These are phyloP conservation scores for Aspergillus hiratsukae DNA, from an alignment of 2,329 filamentous ascomycete genomes.

Conservation along the genomic window DNA sequence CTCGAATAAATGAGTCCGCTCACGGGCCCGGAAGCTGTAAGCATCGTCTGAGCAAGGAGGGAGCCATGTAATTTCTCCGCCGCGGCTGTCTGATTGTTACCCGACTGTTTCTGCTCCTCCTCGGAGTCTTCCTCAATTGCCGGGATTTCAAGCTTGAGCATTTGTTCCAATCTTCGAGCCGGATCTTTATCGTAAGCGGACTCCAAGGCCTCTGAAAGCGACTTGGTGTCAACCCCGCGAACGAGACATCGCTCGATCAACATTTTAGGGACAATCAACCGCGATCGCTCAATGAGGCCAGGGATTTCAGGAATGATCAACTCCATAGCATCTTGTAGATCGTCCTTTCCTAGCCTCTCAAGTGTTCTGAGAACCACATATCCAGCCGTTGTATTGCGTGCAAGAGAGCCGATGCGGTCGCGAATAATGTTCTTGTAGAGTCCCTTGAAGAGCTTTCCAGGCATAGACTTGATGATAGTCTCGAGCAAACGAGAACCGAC, in stretches of 20 bases:
- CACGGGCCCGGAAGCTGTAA: conserved; percentile 66
- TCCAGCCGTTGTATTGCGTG: conserved; percentile 83
- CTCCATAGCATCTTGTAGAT: conserved; percentile 68
- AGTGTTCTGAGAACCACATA: conserved; percentile 82
- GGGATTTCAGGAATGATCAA: conserved; percentile 69
- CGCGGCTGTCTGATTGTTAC: conserved; percentile 30
- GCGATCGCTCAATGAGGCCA: conserved; percentile 66
- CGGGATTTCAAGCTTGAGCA: conserved; percentile 54
- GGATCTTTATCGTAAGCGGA: conserved; percentile 53
- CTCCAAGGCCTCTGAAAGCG: conserved; percentile 55
- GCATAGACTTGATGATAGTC: conserved; percentile 72
- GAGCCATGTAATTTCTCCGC: conserved; percentile 70
- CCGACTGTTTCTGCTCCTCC: conserved; percentile 22
- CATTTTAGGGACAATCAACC: conserved; percentile 73
- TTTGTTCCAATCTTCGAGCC: conserved; percentile 51
- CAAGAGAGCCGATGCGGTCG: conserved; percentile 70
- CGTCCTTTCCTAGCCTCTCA: conserved; percentile 79
- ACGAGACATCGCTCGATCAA: conserved; percentile 78
- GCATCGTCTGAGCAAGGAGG: conserved; percentile 73
- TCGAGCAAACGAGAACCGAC: conserved; percentile 89
- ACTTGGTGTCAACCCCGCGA: conserved; percentile 56
- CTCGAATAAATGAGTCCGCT: conserved; percentile 68
- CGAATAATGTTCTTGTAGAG: conserved; percentile 77
- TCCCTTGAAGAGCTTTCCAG: conserved; percentile 85
- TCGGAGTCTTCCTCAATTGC: conserved; percentile 47